A percentile compares a stretch with the other conserved stretches of the same genome.
These are phyloP conservation scores for Aspergillus quadricinctus DNA, from an alignment of 2,329 filamentous ascomycete genomes.

Conservation along the genomic window DNA sequence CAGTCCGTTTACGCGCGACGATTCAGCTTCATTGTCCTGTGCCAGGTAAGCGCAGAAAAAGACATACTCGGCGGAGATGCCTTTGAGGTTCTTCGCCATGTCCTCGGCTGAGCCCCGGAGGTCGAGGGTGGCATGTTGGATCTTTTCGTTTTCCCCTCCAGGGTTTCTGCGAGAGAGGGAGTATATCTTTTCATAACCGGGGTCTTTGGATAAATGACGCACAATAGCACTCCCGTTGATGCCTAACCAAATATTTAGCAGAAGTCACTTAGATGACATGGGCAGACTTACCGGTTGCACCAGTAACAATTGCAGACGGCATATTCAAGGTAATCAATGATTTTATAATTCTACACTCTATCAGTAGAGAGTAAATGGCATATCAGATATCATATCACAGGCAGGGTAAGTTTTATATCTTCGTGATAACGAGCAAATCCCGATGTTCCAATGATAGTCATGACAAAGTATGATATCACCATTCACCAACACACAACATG, in stretches of 20 bases:
- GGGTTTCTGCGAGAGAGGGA: slow-evolving; percentile 40
- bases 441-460: no score
- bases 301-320: slow-evolving; percentile 27
- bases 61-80: slow-evolving; percentile 37
- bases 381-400: no score
- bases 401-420: no score
- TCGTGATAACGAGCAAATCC: no score
- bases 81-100: slow-evolving; percentile 36
- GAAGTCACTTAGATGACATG: neutral
- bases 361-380: no score
- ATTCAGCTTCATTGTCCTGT: slow-evolving; percentile 33
- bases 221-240: slow-evolving; percentile 41
- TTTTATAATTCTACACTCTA: no score
- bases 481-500: no score
- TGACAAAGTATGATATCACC: no score
- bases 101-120: slow-evolving; percentile 30
- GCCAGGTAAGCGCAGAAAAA: slow-evolving; percentile 44
- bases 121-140: slow-evolving; percentile 38
- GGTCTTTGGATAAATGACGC: slow-evolving; percentile 32
- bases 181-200: slow-evolving; percentile 36
- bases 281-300: slow-evolving; percentile 22
- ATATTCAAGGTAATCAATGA: slow-evolving; percentile 10
- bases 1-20: slow-evolving; percentile 34
- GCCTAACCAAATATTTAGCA: slow-evolving; percentile 21
- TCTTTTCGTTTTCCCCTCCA: slow-evolving; percentile 30